These are phyloP conservation scores for Pseudognaphalium luteoalbum DNA, from an alignment of 129 eudicot genomes.

Conservation along the genomic window DNA sequence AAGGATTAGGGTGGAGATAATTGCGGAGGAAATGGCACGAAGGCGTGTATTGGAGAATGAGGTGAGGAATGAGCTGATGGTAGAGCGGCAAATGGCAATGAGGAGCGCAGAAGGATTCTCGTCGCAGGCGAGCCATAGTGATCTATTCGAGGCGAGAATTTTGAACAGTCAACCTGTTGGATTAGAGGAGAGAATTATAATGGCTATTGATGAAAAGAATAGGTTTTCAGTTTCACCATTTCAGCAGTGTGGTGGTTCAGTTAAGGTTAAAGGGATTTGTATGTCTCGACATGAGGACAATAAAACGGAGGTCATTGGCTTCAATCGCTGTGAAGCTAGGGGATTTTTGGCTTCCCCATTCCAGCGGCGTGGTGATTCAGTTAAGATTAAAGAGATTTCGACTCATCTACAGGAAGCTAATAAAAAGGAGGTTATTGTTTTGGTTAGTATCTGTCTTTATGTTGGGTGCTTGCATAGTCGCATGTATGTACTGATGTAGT, in stretches of 20 bases:
- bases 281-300: not conserved
- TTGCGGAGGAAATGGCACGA: conserved; percentile 41
- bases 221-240: not conserved
- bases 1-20: conserved; percentile 41
- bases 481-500: not conserved
- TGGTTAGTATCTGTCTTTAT: conserved; percentile 48
- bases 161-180: conserved; percentile 24
- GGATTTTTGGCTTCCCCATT: not conserved
- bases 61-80: conserved; percentile 41
- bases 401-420: not conserved
- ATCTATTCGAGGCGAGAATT: not conserved
- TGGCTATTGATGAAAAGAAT: conserved; percentile 29
- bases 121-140: not conserved
- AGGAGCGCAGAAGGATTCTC: conserved; percentile 18
- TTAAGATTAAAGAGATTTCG: not conserved
- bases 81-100: conserved; percentile 44
- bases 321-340: not conserved
- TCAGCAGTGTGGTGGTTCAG: conserved; percentile 1
- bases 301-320: not conserved
- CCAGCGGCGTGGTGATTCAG: not conserved
- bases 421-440: conserved; percentile 17
- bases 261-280: not conserved
- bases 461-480: not conserved
- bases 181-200: conserved; percentile 34
- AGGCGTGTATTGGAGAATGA: conserved; percentile 39